Conservation (phyloP, 805 yeast genomes). For the Komagataella phaffii region DNA sequence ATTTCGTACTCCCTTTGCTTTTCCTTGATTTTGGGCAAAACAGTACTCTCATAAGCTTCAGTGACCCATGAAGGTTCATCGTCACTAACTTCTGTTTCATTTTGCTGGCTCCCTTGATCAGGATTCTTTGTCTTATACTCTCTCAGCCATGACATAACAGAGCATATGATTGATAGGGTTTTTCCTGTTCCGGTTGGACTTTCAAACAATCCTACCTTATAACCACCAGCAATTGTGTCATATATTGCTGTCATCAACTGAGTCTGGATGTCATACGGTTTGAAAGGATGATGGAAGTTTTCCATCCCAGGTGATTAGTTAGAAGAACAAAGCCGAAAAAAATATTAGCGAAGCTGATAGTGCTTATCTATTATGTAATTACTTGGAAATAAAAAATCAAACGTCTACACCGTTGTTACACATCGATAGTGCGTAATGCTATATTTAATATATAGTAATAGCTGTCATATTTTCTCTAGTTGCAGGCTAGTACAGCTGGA, state of each 20-base stretch:
- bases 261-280: constrained; percentile 68
- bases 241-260: constrained; percentile 70
- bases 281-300: constrained; percentile 62
- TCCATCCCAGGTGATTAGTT: neutral
- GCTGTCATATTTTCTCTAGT: neutral
- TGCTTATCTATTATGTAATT: neutral
- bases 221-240: constrained; percentile 33
- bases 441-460: no score
- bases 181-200: constrained; percentile 96
- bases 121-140: constrained; percentile 13
- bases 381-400: neutral
- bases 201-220: constrained; percentile 72
- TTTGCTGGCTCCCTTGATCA: constrained; percentile 7
- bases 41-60: constrained; percentile 17
- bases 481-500: neutral
- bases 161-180: constrained; percentile 76
- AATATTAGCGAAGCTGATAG: neutral
- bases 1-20: constrained; percentile 25
- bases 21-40: constrained; percentile 14
- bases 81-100: constrained; percentile 20
- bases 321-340: neutral
- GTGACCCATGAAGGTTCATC: constrained; percentile 28
- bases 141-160: constrained; percentile 74
- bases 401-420: no score
- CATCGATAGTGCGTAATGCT: no score